phyloP scores from a whole-genome alignment of 768 basidiomycete genomes.

The Hypholoma sublateritium region DNA sequence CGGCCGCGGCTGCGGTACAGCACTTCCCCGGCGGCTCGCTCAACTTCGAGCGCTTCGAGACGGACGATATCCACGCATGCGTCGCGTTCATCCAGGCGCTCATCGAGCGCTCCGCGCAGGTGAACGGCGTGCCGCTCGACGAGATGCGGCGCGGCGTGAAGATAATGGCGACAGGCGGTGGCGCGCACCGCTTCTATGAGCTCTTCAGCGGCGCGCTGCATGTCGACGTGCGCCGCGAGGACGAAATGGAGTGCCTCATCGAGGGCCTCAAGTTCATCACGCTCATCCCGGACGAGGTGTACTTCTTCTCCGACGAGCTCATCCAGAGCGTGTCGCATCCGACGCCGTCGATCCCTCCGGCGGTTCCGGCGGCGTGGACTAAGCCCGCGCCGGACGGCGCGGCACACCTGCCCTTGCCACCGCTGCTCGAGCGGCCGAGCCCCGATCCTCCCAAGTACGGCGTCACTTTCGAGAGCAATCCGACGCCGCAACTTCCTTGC shows the following conservation, averaged over 20 bases:
- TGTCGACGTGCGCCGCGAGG: slow-evolving; percentile 87
- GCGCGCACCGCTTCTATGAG: slow-evolving; percentile 92
- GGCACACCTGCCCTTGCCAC: neutral
- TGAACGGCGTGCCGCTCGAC: slow-evolving; percentile 84
- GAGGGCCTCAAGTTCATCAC: slow-evolving; percentile 95
- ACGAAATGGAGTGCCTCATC: slow-evolving; percentile 99
- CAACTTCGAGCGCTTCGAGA: slow-evolving; percentile 98
- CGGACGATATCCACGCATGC: slow-evolving; percentile 75
- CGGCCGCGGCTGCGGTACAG: slow-evolving; percentile 37
- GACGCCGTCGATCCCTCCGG: slow-evolving; percentile 12
- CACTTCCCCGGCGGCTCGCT: slow-evolving; percentile 96
- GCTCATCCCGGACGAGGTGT: slow-evolving; percentile 95
- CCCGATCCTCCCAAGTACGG: slow-evolving; percentile 88
- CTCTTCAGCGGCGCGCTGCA: slow-evolving; percentile 70
- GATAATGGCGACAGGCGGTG: slow-evolving; percentile 98
- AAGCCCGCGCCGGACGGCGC: slow-evolving; percentile 16
- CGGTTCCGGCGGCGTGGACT: slow-evolving; percentile 16
- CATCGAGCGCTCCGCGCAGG: slow-evolving; percentile 80
- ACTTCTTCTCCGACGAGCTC: slow-evolving; percentile 97
- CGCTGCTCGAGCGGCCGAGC: slow-evolving; percentile 80
- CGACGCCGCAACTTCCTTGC: slow-evolving; percentile 90
- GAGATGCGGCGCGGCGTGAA: slow-evolving; percentile 93
- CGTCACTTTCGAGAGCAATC: slow-evolving; percentile 83
- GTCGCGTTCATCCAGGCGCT: slow-evolving; percentile 85
- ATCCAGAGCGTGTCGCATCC: slow-evolving; percentile 62